Percentiles rank a stretch among this genome's conserved stretches.
Conservation (phyloP, 306 rosid species). For the Casuarina equisetifolia region DNA sequence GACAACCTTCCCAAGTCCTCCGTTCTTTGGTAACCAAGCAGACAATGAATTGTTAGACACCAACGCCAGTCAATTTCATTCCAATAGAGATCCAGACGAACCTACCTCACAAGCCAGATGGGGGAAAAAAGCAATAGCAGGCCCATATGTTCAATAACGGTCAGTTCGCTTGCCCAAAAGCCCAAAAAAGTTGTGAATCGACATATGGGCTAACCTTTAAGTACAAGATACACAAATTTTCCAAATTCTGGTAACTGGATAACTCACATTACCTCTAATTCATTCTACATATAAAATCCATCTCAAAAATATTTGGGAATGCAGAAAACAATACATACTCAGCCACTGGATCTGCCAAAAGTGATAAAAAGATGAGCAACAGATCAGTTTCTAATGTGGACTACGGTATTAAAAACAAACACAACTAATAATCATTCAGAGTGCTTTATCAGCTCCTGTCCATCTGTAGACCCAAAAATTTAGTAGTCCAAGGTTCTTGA, state of each 20-base stretch:
- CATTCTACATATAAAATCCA: constrained; percentile 18
- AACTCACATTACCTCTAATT: background rate
- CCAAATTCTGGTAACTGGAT: background rate
- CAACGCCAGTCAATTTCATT: no score
- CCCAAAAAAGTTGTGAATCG: no score
- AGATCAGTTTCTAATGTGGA: constrained; percentile 33
- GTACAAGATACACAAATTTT: no score
- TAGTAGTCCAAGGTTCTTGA: constrained; percentile 21
- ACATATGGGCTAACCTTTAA: no score
- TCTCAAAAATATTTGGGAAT: background rate
- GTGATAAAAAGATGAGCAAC: constrained; percentile 20
- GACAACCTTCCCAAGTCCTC: no score
- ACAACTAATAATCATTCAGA: constrained; percentile 8
- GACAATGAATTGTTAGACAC: no score
- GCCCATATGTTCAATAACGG: no score
- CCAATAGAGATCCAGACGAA: no score
- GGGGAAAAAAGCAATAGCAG: no score
- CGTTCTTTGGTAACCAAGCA: no score
- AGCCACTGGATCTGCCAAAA: constrained; percentile 24
- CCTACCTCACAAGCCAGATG: no score
- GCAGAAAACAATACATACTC: constrained; percentile 1
- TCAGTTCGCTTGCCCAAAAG: no score
- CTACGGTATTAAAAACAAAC: constrained; percentile 31
- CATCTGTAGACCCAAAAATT: constrained; percentile 11
- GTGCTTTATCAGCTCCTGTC: constrained; percentile 22